A percentile compares a stretch with the other conserved stretches of the same genome.
phyloP scores from a whole-genome alignment of 1,139 yeast genomes.

The Blastobotrys serpentis region DNA sequence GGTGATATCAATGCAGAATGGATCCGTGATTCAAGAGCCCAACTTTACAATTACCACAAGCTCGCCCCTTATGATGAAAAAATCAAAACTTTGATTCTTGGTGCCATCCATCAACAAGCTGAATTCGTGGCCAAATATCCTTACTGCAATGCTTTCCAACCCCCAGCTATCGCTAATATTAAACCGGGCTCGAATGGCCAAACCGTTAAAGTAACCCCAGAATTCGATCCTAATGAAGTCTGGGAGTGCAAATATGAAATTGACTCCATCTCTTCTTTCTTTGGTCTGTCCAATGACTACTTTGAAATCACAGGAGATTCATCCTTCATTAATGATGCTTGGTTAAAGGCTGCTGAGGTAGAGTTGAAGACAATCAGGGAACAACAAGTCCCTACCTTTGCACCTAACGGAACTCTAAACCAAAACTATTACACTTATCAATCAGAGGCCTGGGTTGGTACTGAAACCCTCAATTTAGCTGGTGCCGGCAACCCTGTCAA shows the following conservation, averaged over 20 bases:
- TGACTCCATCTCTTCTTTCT: conserved; percentile 77
- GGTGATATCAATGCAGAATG: conserved; percentile 88
- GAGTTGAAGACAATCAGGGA: conserved; percentile 54
- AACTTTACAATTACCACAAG: conserved; percentile 69
- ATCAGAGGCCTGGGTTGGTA: conserved; percentile 66
- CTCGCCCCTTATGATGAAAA: conserved; percentile 49
- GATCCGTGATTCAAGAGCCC: conserved; percentile 80
- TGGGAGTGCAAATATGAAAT: conserved; percentile 88
- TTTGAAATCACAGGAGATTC: conserved; percentile 50
- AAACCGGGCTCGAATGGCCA: conserved; percentile 51
- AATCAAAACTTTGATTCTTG: conserved; percentile 55
- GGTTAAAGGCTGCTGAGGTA: conserved; percentile 61
- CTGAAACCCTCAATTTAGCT: conserved; percentile 72
- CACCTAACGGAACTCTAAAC: conserved; percentile 46
- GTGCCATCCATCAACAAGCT: conserved; percentile 80
- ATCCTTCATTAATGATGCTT: conserved; percentile 46
- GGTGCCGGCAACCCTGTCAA: conserved; percentile 85
- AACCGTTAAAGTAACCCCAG: conserved; percentile 62
- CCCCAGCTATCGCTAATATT: conserved; percentile 63
- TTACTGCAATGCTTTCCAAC: conserved; percentile 86
- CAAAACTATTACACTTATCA: conserved; percentile 57
- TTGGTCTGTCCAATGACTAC: conserved; percentile 69
- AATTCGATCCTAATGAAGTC: conserved; percentile 65
- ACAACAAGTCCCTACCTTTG: conserved; percentile 63
- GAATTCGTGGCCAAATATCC: conserved; percentile 59